Base-by-base conservation (phyloP, 306 rosid species). In the Malus sieversii region DNA sequence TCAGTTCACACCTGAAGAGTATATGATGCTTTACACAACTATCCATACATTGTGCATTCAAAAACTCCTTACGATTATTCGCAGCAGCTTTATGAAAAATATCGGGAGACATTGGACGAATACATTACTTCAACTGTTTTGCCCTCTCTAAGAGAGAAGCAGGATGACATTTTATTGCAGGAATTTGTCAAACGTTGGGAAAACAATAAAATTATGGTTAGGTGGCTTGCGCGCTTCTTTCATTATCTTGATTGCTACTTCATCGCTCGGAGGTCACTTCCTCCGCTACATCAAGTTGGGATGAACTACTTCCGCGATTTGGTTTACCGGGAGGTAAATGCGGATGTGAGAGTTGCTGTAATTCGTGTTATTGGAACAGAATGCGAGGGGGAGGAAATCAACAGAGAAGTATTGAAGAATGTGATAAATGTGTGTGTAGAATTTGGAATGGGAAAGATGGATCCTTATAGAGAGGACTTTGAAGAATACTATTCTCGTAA, bases 171-270 rank as follows among this genome's bases (percentile, higher is more conserved):
- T 25, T 25, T 87, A 90, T 59, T 89, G 82, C 84, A 84, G 81
- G 97, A 91, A 66, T 87, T 89, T 32, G 89, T 86, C 23, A 79
- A 52, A 72, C 78, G 92, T 75, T 91, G 97, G 97, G n/a, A 44
- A 33, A 89, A 74, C 46, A 80, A 82, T 65, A 78, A 82, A 62
- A 55, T 78, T 15, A 82, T 78, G 85, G 77, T 74, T 61, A 64
- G 66, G 74, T 82, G 85, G 85, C 64, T 78, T 14, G 78, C 82
- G 18, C 77, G 80, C 27, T 70, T 75, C 80, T 82, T 74, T 65
- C 48, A 64, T 53, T 78, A 30, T 70, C 77, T 82, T 18, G 77
- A 78, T 64, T 71, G 80, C 52, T 74, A 75, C 70, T 82, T 74
- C 55, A 25, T 25, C 25, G 25, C 25, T 25, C 25, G 25, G 25